Base-by-base conservation (phyloP, 1,284 basidiomycete genomes). In the Taiwanofungus camphoratus region DNA sequence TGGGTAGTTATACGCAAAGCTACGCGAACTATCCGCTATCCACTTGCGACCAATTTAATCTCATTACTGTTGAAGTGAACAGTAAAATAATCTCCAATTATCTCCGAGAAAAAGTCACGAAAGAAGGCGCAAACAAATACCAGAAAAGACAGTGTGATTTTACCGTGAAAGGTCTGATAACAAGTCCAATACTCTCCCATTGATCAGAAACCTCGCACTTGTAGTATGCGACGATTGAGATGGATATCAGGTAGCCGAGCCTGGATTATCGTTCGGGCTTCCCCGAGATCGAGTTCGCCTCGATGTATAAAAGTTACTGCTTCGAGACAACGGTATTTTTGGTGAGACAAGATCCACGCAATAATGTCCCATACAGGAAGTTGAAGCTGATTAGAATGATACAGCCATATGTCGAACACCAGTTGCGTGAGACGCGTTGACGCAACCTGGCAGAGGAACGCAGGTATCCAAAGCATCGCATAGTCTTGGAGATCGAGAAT, bases 291-390 rank as follows among this genome's bases (percentile, higher is more conserved):
- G 18, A 45, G 31, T 13, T 20, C 29, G 18, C 44, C 44, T 2
- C 27, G 24, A 22, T 41, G 44, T n/a, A 46, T 21, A 35, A 46
- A 36, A 11, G 37, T 18, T n/a, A 46, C 39, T 15, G 36, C 34
- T 6, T 21, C 24, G 9, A 46, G 21, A 3, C 34, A 21, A 20
- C 18, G 6, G 21, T 35, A 36, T 8, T 13, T 8, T 6, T 15
- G 18, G 27, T 29, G 21, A 19, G 23, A 30, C 27, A 46, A 19
- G 9, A 27, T 26, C 4, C 16, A 18, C 29, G 15, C 39, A 18
- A 46, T 41, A 12, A 37, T 24, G 12, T 37, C 29, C 44, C 44
- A 46, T 21, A 15, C 9, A 5, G 23, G 15, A 8, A 11, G 15
- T 5, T 16, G 3, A 3, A 46, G 33, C 39, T 46, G 44, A 5